A percentile compares a stretch with the other conserved stretches of the same genome.
Conservation (phyloP, 1,139 yeast genomes). For the Lodderomyces elongisporus region DNA sequence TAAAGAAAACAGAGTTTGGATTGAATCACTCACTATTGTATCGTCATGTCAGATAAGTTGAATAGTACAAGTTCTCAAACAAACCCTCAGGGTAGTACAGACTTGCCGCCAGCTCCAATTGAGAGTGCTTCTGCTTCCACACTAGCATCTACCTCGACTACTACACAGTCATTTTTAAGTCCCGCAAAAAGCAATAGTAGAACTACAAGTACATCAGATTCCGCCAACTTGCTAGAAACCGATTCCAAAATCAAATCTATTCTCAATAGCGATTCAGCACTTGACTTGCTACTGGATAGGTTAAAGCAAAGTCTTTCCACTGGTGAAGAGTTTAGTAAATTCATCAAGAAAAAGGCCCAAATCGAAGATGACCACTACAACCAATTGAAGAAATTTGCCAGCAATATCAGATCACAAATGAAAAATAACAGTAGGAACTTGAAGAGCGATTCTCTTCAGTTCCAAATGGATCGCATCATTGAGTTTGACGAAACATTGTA, state of each 20-base stretch:
- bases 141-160: no score
- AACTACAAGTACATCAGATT: constrained; percentile 2
- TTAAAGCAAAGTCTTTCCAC: constrained; percentile 76
- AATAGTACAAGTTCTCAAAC: no score
- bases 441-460: constrained; percentile 65
- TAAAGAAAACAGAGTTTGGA: no score
- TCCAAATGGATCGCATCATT: constrained; percentile 62
- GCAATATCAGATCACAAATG: constrained; percentile 49
- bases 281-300: constrained; percentile 65
- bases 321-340: constrained; percentile 80
- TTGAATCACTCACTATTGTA: no score
- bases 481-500: constrained; percentile 73
- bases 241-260: constrained; percentile 22
- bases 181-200: background rate
- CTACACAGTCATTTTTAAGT: no score
- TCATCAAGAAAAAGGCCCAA: constrained; percentile 70
- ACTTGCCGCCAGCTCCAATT: background rate
- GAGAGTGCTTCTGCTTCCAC: background rate
- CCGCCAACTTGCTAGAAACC: constrained; percentile 9
- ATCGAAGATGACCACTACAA: constrained; percentile 76
- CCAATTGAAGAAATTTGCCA: constrained; percentile 65
- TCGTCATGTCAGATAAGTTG: no score
- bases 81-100: no score
- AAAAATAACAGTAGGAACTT: constrained; percentile 43
- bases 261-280: constrained; percentile 35